phyloP scores from a whole-genome alignment of 495 filamentous ascomycete species.

The Tuber microsphaerosporum region DNA sequence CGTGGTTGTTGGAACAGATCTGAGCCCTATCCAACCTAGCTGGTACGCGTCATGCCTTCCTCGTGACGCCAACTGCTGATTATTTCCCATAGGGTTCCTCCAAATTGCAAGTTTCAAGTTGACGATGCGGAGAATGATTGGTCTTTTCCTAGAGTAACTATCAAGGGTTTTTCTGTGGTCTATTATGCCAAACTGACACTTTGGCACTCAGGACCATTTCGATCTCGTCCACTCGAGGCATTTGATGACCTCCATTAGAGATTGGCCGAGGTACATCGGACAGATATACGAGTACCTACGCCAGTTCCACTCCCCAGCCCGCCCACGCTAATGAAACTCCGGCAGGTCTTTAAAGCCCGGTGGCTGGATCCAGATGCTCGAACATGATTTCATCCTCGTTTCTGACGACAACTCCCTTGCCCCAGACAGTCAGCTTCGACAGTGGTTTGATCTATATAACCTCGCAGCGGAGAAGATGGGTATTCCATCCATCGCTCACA shows the following conservation, averaged over 20 bases:
- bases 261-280: constrained; percentile 20
- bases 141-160: constrained; percentile 38
- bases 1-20: constrained; percentile 30
- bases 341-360: constrained; percentile 12
- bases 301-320: not conserved
- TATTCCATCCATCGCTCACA: not conserved
- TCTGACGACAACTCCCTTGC: constrained; percentile 17
- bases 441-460: not conserved
- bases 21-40: constrained; percentile 20
- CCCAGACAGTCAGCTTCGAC: not conserved
- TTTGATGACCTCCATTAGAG: constrained; percentile 25
- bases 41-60: constrained; percentile 4
- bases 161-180: not conserved
- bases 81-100: constrained; percentile 35
- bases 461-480: not conserved
- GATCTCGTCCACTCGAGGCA: constrained; percentile 44
- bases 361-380: constrained; percentile 15
- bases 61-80: not conserved
- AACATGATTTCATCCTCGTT: not conserved
- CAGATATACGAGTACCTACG: constrained; percentile 42
- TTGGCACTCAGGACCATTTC: constrained; percentile 24
- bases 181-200: not conserved
- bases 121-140: constrained; percentile 47
- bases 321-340: not conserved
- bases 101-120: constrained; percentile 45